Conservation (phyloP, 139 green algal species). For the Coccomyxa sp. region DNA sequence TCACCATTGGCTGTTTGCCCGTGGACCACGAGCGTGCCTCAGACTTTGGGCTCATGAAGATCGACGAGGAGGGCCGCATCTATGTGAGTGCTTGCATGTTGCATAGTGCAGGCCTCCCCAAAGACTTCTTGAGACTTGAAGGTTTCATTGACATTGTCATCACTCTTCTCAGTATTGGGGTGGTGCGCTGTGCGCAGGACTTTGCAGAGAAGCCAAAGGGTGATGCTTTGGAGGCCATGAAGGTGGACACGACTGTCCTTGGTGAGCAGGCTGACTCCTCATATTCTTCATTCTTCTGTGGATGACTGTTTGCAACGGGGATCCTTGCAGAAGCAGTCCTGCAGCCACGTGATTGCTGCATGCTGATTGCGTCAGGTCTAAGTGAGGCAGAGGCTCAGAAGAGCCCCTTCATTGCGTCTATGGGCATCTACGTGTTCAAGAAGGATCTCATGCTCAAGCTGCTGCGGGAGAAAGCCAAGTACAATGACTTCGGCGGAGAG, state of each 20-base stretch:
- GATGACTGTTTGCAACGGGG: too few species aligned
- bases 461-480: slow-evolving; percentile 49
- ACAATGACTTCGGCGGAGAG: slow-evolving; percentile 97
- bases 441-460: slow-evolving; percentile 84
- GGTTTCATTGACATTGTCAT: background rate
- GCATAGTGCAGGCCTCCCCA: background rate
- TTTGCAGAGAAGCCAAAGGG: slow-evolving; percentile 98
- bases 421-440: slow-evolving; percentile 99
- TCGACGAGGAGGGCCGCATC: slow-evolving; percentile 77
- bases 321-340: too few species aligned
- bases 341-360: too few species aligned
- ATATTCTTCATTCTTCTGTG: background rate
- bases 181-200: slow-evolving; percentile 16
- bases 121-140: background rate
- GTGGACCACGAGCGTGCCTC: slow-evolving; percentile 76
- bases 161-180: background rate
- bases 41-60: slow-evolving; percentile 96
- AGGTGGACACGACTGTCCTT: slow-evolving; percentile 92
- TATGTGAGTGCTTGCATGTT: slow-evolving; percentile 37
- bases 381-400: slow-evolving; percentile 59
- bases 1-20: slow-evolving; percentile 92
- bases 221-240: slow-evolving; percentile 87
- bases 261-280: slow-evolving; percentile 19
- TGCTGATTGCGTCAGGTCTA: slow-evolving; percentile 43
- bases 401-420: slow-evolving; percentile 95